Conservation (phyloP, 495 filamentous ascomycete genomes). For the Acidiella bohemica region DNA sequence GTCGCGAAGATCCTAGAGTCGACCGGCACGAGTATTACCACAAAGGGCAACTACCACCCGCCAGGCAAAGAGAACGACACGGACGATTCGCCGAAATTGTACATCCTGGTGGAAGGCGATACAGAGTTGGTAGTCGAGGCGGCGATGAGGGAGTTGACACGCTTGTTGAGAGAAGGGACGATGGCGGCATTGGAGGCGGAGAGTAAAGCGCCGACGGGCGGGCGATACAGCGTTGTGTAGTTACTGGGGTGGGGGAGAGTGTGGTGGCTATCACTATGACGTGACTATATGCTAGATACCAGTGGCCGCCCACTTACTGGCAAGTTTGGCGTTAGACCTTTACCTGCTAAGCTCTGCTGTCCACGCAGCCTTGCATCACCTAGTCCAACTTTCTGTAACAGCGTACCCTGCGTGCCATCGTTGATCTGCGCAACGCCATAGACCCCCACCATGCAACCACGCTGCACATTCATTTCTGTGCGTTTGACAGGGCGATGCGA, state of each 20-base stretch:
- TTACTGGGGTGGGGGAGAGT: neutral
- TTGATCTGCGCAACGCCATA: too few species aligned
- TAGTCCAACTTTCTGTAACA: too few species aligned
- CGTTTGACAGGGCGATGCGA: too few species aligned
- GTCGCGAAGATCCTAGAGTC: constrained; percentile 95
- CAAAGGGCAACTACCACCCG: constrained; percentile 83
- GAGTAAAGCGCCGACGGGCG: constrained; percentile 61
- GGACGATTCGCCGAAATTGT: constrained; percentile 73
- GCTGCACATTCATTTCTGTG: too few species aligned
- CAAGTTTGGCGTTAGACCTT: too few species aligned
- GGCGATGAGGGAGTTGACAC: constrained; percentile 82
- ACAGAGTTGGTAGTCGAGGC: constrained; percentile 83
- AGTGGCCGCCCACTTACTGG: too few species aligned
- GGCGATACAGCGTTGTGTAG: constrained; percentile 79
- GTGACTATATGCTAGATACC: too few species aligned
- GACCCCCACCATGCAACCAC: too few species aligned
- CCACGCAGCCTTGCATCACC: too few species aligned
- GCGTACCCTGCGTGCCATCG: too few species aligned
- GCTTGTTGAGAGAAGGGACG: constrained; percentile 82
- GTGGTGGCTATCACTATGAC: too few species aligned
- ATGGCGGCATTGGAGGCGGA: constrained; percentile 79
- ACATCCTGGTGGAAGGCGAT: constrained; percentile 94
- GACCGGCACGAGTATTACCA: constrained; percentile 92
- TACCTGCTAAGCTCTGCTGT: too few species aligned
- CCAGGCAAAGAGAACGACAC: constrained; percentile 64